These are phyloP conservation scores for Citrus glauca DNA, from an alignment of 345 rosid species.

Conservation along the genomic window DNA sequence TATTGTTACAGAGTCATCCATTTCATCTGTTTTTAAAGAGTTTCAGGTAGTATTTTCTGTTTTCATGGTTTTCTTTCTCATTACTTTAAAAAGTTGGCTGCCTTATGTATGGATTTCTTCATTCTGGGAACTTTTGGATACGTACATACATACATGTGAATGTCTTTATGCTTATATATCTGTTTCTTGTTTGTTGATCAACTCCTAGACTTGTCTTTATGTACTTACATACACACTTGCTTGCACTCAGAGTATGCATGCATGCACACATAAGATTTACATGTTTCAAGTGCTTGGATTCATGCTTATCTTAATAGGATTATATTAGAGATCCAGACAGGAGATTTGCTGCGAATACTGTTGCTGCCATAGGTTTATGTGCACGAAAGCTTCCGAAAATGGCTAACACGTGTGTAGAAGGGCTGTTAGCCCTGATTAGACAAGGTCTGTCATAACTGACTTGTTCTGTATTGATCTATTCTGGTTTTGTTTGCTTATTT, in stretches of 20 bases:
- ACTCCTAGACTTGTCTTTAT: background rate
- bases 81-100: conserved; percentile 1
- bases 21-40: conserved; percentile 70
- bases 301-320: conserved; percentile 59
- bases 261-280: background rate
- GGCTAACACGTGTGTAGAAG: conserved; percentile 71
- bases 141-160: too few species aligned
- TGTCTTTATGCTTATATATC: too few species aligned
- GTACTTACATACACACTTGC: background rate
- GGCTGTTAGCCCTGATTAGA: conserved; percentile 60
- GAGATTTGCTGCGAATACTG: conserved; percentile 82
- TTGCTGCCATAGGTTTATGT: conserved; percentile 86
- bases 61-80: background rate
- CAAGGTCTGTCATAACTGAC: conserved; percentile 48
- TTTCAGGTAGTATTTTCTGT: conserved; percentile 60
- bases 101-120: conserved; percentile 1
- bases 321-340: conserved; percentile 88
- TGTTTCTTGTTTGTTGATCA: background rate
- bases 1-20: conserved; percentile 64
- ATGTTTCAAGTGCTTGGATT: conserved; percentile 15
- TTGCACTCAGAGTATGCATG: background rate
- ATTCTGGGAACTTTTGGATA: background rate
- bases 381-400: conserved; percentile 62
- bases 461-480: conserved; percentile 1
- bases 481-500: conserved; percentile 5